Conservation (phyloP, 129 eudicot genomes). For the Pulicaria dysenterica region DNA sequence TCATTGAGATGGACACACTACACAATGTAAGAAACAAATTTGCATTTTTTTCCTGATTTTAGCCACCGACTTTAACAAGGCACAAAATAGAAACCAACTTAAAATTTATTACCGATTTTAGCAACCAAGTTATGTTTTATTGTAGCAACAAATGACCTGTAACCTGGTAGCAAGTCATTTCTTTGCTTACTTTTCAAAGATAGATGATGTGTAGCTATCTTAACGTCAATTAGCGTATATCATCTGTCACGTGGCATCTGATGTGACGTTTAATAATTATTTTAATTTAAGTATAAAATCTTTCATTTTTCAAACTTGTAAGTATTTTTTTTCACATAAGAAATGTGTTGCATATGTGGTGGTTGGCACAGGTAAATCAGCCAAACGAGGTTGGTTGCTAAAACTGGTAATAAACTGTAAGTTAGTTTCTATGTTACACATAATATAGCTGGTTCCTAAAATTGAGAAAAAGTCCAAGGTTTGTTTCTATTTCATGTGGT, state of each 20-base stretch:
- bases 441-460: not conserved
- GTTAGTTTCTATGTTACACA: not conserved
- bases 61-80: not conserved
- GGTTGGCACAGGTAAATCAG: not conserved
- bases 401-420: not conserved
- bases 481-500: not conserved
- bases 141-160: not conserved
- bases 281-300: too few relatives aligned
- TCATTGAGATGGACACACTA: not conserved
- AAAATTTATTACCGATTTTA: not conserved
- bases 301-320: too few relatives aligned
- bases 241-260: too few relatives aligned
- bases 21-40: not conserved
- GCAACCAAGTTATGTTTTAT: not conserved
- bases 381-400: not conserved
- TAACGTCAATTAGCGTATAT: too few relatives aligned
- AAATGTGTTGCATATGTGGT: not conserved
- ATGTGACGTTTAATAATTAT: too few relatives aligned
- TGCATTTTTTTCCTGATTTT: not conserved
- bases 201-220: too few relatives aligned
- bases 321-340: not conserved
- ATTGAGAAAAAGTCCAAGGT: not conserved
- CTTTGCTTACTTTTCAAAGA: not conserved
- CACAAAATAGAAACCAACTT: not conserved
- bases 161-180: not conserved